Evolutionary conservation across 1,284 basidiomycete species (phyloP).

Genomic region (Boletellus dicymbophilus): DNA sequence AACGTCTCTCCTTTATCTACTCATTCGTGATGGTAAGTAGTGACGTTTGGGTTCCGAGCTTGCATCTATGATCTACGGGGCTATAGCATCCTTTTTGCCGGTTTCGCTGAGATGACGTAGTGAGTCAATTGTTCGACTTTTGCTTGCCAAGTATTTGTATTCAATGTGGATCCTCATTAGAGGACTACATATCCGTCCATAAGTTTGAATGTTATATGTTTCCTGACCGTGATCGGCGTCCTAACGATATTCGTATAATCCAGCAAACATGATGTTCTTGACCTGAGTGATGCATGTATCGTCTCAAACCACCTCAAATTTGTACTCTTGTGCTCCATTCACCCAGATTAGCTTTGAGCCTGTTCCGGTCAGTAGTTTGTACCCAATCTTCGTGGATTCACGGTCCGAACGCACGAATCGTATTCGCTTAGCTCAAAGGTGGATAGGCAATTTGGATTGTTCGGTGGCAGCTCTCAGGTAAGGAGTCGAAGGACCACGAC

Average conservation of each 20-base stretch:
- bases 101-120: slow-evolving; percentile 4
- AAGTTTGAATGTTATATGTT: too few species aligned
- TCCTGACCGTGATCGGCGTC: too few species aligned
- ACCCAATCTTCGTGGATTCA: not conserved
- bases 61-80: too few species aligned
- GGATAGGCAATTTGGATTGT: not conserved
- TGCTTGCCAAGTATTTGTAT: not conserved
- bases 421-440: not conserved
- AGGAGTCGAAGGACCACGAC: too few species aligned
- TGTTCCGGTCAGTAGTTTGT: not conserved
- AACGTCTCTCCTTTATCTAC: not conserved
- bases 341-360: not conserved
- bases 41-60: too few species aligned
- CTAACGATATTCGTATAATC: not conserved
- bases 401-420: not conserved
- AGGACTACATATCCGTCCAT: not conserved
- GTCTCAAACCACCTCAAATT: not conserved
- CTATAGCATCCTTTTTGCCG: slow-evolving; percentile 6
- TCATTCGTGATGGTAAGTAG: not conserved
- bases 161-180: not conserved
- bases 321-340: too few species aligned
- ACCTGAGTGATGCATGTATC: not conserved
- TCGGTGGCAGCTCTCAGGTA: not conserved
- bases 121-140: slow-evolving; percentile 1
- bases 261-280: not conserved